Conservation (phyloP, 2,329 filamentous ascomycete species). For the Fusarium subtropicale region DNA sequence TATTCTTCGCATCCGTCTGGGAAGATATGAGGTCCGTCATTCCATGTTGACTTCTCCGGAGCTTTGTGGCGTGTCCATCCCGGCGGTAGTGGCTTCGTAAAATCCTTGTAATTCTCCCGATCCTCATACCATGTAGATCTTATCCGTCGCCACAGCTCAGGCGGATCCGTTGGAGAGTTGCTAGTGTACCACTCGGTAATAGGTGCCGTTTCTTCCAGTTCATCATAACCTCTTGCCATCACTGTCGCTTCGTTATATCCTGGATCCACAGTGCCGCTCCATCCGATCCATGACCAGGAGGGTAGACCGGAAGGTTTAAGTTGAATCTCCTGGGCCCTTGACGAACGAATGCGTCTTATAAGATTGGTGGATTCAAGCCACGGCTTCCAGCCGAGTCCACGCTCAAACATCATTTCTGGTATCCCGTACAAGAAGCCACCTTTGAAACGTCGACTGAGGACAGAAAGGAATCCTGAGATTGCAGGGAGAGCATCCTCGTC, state of each 20-base stretch:
- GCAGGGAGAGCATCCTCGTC: slow-evolving; percentile 19
- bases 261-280: background rate
- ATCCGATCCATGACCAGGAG: slow-evolving; percentile 30
- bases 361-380: accelerated
- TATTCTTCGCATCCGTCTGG: slow-evolving; percentile 13
- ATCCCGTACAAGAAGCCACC: slow-evolving; percentile 18
- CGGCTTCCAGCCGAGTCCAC: background rate
- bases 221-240: background rate
- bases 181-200: slow-evolving; percentile 21
- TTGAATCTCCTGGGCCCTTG: background rate
- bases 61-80: slow-evolving; percentile 16
- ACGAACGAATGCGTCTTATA: background rate
- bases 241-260: background rate
- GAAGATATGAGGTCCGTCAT: background rate
- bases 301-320: background rate
- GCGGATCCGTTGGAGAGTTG: background rate
- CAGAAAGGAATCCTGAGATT: background rate
- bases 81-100: background rate
- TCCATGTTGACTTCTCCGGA: background rate
- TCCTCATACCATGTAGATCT: slow-evolving; percentile 11
- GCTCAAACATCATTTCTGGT: slow-evolving; percentile 24
- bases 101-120: slow-evolving; percentile 6
- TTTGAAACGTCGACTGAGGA: slow-evolving; percentile 3
- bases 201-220: background rate
- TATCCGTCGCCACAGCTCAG: background rate